phyloP scores from a whole-genome alignment of 768 basidiomycete species.

The Solioccasus polychromus region DNA sequence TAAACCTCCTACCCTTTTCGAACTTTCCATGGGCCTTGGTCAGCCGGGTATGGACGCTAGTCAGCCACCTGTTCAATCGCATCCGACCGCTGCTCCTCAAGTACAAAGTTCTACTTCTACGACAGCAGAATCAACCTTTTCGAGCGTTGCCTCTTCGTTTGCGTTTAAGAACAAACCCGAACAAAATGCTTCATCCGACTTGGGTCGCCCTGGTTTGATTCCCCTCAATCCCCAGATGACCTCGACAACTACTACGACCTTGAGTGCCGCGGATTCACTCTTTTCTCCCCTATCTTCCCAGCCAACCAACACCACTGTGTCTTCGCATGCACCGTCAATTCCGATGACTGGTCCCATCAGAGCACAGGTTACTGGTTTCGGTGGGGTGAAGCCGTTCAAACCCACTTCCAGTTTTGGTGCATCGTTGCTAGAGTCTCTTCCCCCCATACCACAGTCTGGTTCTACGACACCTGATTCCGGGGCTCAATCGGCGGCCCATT shows the following conservation, averaged over 20 bases:
- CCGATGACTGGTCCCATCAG: slow-evolving; percentile 34
- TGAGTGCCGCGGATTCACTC: slow-evolving; percentile 45
- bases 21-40: slow-evolving; percentile 59
- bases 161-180: slow-evolving; percentile 39
- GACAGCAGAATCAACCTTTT: slow-evolving; percentile 47
- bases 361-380: slow-evolving; percentile 48
- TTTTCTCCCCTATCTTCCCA: slow-evolving; percentile 49
- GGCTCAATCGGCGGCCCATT: slow-evolving; percentile 9
- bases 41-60: slow-evolving; percentile 20
- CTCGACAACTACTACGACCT: slow-evolving; percentile 37
- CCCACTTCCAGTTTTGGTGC: slow-evolving; percentile 80
- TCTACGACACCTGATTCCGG: slow-evolving; percentile 43
- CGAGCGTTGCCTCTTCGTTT: slow-evolving; percentile 75
- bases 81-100: slow-evolving; percentile 21
- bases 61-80: slow-evolving; percentile 30
- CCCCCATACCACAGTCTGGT: slow-evolving; percentile 64
- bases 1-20: slow-evolving; percentile 76
- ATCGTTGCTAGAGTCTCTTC: slow-evolving; percentile 67
- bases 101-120: slow-evolving; percentile 24
- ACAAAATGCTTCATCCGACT: slow-evolving; percentile 11
- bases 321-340: slow-evolving; percentile 33
- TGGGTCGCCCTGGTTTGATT: slow-evolving; percentile 15
- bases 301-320: slow-evolving; percentile 43
- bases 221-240: slow-evolving; percentile 32
- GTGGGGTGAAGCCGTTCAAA: slow-evolving; percentile 77